Evolutionary conservation across 352 stramenopile species (phyloP).

Genomic region (Phytophthora ramorum): DNA sequence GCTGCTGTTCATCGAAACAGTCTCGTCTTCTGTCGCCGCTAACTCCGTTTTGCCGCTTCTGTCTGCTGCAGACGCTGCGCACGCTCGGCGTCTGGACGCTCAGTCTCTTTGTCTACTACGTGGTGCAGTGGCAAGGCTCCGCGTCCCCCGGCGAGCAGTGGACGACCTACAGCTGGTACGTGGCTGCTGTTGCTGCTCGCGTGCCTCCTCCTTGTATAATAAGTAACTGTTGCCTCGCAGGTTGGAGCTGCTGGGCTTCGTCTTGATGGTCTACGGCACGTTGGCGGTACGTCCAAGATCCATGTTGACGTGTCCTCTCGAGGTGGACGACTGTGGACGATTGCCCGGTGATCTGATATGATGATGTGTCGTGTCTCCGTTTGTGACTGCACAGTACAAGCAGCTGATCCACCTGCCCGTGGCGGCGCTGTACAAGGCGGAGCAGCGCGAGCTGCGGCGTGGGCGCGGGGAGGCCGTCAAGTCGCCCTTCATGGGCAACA

Average conservation of each 20-base stretch:
- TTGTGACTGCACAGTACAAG: conserved; percentile 71
- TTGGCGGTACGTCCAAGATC: conserved; percentile 57
- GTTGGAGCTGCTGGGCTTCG: conserved; percentile 77
- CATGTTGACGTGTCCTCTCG: neutral
- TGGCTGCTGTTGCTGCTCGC: conserved; percentile 1
- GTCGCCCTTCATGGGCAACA: conserved; percentile 79
- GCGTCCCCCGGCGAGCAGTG: conserved; percentile 74
- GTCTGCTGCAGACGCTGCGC: conserved; percentile 63
- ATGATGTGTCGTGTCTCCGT: neutral
- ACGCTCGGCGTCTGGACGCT: conserved; percentile 83
- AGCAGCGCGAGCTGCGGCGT: conserved; percentile 45
- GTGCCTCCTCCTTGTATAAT: conserved; percentile 14
- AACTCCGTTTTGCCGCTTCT: conserved; percentile 18
- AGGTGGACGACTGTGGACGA: neutral
- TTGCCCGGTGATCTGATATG: conserved; percentile 10
- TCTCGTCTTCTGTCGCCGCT: conserved; percentile 14
- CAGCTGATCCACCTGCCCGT: conserved; percentile 69
- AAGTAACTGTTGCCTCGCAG: conserved; percentile 32
- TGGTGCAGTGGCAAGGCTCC: conserved; percentile 66
- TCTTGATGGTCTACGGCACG: conserved; percentile 83
- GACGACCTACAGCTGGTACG: conserved; percentile 76
- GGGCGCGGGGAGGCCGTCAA: conserved; percentile 47
- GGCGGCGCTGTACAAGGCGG: conserved; percentile 52
- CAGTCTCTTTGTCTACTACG: conserved; percentile 83
- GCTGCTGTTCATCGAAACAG: conserved; percentile 12